Evolutionary conservation across 495 filamentous ascomycete genomes (phyloP), one percentile per base, ranked within the genome.

Genomic region (Melanomma pulvis-pyrius): DNA sequence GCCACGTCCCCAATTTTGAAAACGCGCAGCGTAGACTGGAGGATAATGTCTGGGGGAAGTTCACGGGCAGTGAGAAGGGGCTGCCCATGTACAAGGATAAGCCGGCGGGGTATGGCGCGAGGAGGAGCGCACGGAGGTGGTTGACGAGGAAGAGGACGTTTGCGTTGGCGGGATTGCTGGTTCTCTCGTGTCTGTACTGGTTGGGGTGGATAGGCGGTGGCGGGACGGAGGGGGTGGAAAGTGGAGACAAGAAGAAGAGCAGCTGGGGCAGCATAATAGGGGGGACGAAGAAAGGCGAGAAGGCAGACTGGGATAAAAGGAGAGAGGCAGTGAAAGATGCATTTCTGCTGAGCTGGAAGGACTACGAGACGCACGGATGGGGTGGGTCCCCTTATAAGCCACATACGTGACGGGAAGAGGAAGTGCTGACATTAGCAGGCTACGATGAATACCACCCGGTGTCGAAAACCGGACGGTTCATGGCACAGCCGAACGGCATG

Each of bases 1-100:
- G 82, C 73, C 87, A 90, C 79, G 82, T 88, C 19, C 89, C 90
- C 12, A 88, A 86, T 53, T 91, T 92, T 73, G 79, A 81, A 34
- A 83, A 88, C 77, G 82, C 88, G 2, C 86, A 89, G 69, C 87
- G 84, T 76, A 78, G 85, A 71, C 75, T 84, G 70, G 89, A 91
- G 73, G 88, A 91, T 74, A 82, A 79, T 59, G 77, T 84, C 56
- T 69, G 67, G 67, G 32, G 47, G 11, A 69, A 69, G 41, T 69
- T 69, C 32, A 59, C 60, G 5, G 74, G 77, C 28, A 79, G 83
- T 32, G 79, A 83, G 48, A 85, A 82, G 55, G 82, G 87, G 32
- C 80, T 99, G 25, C 94, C 94, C 41, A 90, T 98, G 88, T 99
- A 99, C 78, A 99, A 99, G 81, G 94, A 99, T 77, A 99, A 99